These are phyloP conservation scores for Paramecium tetraurelia DNA, from an alignment of 73 alveolate genomes.

Conservation along the genomic window DNA sequence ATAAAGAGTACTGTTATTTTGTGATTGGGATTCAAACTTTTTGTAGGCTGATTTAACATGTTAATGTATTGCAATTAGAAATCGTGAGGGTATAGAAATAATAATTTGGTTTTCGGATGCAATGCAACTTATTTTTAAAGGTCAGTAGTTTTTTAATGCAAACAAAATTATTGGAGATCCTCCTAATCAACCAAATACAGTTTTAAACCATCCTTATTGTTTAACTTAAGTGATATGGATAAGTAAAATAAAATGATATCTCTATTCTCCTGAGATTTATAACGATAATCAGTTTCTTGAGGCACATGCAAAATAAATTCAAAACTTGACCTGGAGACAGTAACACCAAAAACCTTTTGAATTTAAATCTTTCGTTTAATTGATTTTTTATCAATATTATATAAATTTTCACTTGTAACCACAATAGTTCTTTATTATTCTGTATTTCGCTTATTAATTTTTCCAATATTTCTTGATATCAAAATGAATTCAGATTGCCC, in stretches of 20 bases:
- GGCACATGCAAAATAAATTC: constrained; percentile 25
- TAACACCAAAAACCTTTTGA: not conserved
- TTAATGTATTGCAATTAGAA: not conserved
- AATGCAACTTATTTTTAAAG: not conserved
- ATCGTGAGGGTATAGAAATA: not conserved
- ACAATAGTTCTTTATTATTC: constrained; percentile 5
- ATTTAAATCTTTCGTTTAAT: not conserved
- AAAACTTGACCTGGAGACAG: not conserved
- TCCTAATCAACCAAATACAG: not conserved
- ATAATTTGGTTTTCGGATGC: not conserved
- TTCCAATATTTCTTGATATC: not conserved
- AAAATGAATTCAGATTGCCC: not conserved
- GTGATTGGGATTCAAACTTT: not conserved
- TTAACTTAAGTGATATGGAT: not conserved
- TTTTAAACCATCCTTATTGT: not conserved
- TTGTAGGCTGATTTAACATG: not conserved
- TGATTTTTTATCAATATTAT: not conserved
- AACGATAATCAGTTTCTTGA: not conserved
- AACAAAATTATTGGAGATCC: not conserved
- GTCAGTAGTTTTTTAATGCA: not conserved
- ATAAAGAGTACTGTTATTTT: not conserved
- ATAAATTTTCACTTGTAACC: not conserved
- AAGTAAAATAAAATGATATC: not conserved
- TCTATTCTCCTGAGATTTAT: not conserved
- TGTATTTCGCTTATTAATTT: not conserved